These are phyloP conservation scores for Botrytis fragariae DNA, from an alignment of 2,329 filamentous ascomycete genomes.

Conservation along the genomic window DNA sequence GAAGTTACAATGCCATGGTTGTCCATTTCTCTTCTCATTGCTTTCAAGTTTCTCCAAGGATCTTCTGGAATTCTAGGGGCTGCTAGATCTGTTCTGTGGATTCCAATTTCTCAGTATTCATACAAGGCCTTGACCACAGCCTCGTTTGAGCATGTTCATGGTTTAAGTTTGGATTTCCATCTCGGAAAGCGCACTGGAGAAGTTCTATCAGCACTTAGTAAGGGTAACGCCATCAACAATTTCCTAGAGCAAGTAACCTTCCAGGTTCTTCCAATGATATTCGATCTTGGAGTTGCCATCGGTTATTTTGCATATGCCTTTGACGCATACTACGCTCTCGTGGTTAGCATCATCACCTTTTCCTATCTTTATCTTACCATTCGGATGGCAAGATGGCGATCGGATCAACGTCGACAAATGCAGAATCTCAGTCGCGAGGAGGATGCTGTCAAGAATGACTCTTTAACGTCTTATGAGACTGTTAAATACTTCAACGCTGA, in stretches of 20 bases:
- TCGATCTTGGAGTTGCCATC: conserved; percentile 84
- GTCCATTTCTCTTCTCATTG: conserved; percentile 72
- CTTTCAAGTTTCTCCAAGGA: conserved; percentile 80
- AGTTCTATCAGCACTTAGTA: conserved; percentile 91
- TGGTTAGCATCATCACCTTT: conserved; percentile 87
- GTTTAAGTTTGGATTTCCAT: conserved; percentile 92
- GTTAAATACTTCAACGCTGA: conserved; percentile 91
- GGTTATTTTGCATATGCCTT: conserved; percentile 75
- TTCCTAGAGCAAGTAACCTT: conserved; percentile 97
- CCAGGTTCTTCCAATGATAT: conserved; percentile 89
- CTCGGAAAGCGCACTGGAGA: conserved; percentile 95
- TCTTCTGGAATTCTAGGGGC: conserved; percentile 85
- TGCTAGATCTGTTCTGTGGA: conserved; percentile 81
- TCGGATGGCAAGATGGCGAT: conserved; percentile 89
- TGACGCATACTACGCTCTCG: conserved; percentile 85
- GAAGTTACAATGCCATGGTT: conserved; percentile 60
- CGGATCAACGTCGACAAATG: conserved; percentile 88
- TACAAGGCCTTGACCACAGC: conserved; percentile 92
- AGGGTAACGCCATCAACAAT: conserved; percentile 92
- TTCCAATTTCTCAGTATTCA: conserved; percentile 94
- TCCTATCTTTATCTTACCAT: conserved; percentile 97
- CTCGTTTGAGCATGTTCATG: conserved; percentile 95
- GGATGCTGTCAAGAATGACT: conserved; percentile 97
- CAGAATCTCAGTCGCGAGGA: conserved; percentile 93
- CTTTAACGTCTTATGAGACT: conserved; percentile 96